Percentiles rank a stretch among this genome's conserved stretches.
phyloP scores from a whole-genome alignment of 2,329 filamentous ascomycete species.

The Waltergamsia citrina region DNA sequence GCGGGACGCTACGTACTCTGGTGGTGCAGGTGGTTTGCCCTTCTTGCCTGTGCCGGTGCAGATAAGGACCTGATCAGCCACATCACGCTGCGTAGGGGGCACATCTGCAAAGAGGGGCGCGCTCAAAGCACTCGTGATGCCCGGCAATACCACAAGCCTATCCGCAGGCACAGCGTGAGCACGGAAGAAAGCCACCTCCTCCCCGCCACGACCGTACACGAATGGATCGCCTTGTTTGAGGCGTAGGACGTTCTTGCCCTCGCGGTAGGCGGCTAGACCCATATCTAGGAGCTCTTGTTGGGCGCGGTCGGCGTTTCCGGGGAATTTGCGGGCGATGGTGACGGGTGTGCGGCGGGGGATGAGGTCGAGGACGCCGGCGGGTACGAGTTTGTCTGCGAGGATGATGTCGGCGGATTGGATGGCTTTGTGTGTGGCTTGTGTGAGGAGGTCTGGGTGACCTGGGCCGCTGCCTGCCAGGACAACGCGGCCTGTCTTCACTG shows the following conservation, averaged over 20 bases:
- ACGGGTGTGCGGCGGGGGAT: slow-evolving; percentile 84
- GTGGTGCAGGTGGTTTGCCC: slow-evolving; percentile 72
- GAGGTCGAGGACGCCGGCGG: slow-evolving; percentile 75
- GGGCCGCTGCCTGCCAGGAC: slow-evolving; percentile 88
- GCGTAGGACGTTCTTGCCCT: slow-evolving; percentile 72
- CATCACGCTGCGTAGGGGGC: slow-evolving; percentile 78
- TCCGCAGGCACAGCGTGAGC: slow-evolving; percentile 45
- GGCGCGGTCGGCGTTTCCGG: slow-evolving; percentile 88
- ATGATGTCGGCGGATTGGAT: slow-evolving; percentile 69
- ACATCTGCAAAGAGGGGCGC: slow-evolving; percentile 85
- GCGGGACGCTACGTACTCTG: slow-evolving; percentile 63
- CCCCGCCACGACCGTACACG: slow-evolving; percentile 88
- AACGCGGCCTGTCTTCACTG: slow-evolving; percentile 51
- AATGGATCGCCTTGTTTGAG: slow-evolving; percentile 97
- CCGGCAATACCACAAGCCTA: slow-evolving; percentile 64
- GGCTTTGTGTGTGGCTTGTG: slow-evolving; percentile 68
- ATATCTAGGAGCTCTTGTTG: slow-evolving; percentile 81
- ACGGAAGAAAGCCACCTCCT: slow-evolving; percentile 82
- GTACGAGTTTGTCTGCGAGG: slow-evolving; percentile 78
- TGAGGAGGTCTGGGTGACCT: slow-evolving; percentile 86
- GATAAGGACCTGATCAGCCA: slow-evolving; percentile 88
- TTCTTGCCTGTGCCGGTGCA: slow-evolving; percentile 94
- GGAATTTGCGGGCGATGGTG: slow-evolving; percentile 93
- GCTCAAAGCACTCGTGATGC: slow-evolving; percentile 79
- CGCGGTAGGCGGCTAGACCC: slow-evolving; percentile 55